Evolutionary conservation across 2,329 filamentous ascomycete species (phyloP).

Genomic region (Pseudopyricularia javanii): DNA sequence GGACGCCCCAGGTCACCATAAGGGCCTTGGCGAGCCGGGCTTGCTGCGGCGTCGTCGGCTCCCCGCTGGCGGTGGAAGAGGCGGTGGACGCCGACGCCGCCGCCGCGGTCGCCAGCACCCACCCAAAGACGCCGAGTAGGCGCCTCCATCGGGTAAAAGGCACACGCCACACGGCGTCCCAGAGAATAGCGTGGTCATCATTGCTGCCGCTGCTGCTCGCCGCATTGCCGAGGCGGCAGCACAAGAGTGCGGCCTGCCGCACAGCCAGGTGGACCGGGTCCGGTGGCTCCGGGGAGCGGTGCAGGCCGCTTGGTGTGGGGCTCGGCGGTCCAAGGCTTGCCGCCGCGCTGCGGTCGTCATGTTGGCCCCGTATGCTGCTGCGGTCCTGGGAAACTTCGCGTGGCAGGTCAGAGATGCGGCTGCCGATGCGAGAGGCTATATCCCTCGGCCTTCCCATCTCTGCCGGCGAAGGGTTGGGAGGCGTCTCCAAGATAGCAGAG

Average conservation of each 20-base stretch:
- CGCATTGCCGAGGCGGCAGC: constrained; percentile 34
- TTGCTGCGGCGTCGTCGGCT: constrained; percentile 20
- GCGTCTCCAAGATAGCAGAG: constrained; percentile 26
- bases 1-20: constrained; percentile 27
- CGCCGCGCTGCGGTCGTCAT: not conserved
- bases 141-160: constrained; percentile 31
- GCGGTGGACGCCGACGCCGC: no score
- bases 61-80: constrained; percentile 10
- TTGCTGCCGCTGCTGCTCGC: constrained; percentile 15
- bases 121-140: constrained; percentile 34
- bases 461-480: constrained; percentile 17
- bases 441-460: constrained; percentile 25
- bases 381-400: constrained; percentile 5
- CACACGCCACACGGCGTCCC: constrained; percentile 33
- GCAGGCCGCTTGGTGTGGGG: constrained; percentile 3
- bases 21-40: constrained; percentile 33
- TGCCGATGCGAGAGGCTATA: constrained; percentile 25
- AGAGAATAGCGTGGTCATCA: constrained; percentile 27
- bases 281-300: constrained; percentile 10
- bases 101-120: constrained; percentile 28
- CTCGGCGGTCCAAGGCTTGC: not conserved
- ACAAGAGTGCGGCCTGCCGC: constrained; percentile 32
- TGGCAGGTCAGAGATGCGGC: constrained; percentile 20
- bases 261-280: constrained; percentile 35
- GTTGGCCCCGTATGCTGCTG: not conserved